Percentiles rank a stretch among this genome's conserved stretches.
These are phyloP conservation scores for Colletotrichum lini DNA, from an alignment of 2,329 filamentous ascomycete genomes.

Conservation along the genomic window DNA sequence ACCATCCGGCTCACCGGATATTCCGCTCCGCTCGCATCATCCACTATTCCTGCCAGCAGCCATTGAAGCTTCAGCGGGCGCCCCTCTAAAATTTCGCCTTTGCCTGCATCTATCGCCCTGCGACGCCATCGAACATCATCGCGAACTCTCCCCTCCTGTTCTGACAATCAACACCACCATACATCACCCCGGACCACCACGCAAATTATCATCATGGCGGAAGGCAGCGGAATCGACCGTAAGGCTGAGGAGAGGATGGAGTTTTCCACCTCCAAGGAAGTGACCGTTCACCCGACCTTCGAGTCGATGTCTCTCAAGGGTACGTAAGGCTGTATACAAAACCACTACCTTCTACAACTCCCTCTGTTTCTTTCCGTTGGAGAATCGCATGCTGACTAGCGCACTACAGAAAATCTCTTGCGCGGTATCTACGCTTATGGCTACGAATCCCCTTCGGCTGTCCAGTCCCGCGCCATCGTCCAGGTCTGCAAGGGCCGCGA, in stretches of 20 bases:
- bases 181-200: neutral
- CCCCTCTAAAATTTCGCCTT: constrained; percentile 40
- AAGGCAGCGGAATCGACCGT: constrained; percentile 83
- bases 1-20: constrained; percentile 4
- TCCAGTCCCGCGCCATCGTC: constrained; percentile 97
- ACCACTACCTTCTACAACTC: no score
- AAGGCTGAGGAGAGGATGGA: constrained; percentile 97
- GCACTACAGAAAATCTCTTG: constrained; percentile 82
- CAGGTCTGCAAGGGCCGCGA: constrained; percentile 99
- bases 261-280: constrained; percentile 98
- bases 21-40: constrained; percentile 16
- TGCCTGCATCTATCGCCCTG: neutral
- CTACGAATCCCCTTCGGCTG: constrained; percentile 97
- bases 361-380: neutral
- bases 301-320: constrained; percentile 96
- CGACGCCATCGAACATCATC: neutral
- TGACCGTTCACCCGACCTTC: constrained; percentile 93
- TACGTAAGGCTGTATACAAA: constrained; percentile 56
- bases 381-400: neutral
- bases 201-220: constrained; percentile 78
- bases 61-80: constrained; percentile 31
- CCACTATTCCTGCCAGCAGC: neutral
- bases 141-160: neutral
- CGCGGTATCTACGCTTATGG: constrained; percentile 98
- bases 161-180: constrained; percentile 1